A percentile compares a stretch with the other conserved stretches of the same genome.
These are phyloP conservation scores for Cucurbita maxima DNA, from an alignment of 306 rosid species.

Conservation along the genomic window DNA sequence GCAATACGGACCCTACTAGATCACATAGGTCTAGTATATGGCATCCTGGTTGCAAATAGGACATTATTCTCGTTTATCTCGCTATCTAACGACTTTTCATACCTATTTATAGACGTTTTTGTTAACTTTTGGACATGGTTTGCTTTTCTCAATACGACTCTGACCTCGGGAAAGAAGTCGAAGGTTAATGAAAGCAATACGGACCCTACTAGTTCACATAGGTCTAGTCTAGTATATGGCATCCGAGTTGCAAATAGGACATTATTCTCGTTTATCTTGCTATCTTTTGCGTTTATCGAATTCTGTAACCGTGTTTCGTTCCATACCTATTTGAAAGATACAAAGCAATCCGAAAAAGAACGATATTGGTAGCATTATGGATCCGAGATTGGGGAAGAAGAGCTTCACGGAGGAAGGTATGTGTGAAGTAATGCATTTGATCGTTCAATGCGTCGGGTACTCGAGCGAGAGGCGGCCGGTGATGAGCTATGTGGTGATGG, in stretches of 20 bases:
- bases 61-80: background rate
- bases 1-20: background rate
- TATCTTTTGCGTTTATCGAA: background rate
- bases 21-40: background rate
- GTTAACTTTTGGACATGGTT: background rate
- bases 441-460: slow-evolving; percentile 32
- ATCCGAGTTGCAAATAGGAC: background rate
- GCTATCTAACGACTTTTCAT: too few species aligned
- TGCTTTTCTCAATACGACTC: background rate
- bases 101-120: background rate
- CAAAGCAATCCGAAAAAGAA: slow-evolving; percentile 24
- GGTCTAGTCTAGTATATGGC: background rate
- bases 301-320: background rate
- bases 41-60: background rate
- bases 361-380: slow-evolving; percentile 27
- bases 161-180: background rate
- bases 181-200: background rate
- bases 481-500: slow-evolving; percentile 61
- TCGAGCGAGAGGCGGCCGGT: slow-evolving; percentile 67
- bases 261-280: background rate
- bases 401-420: slow-evolving; percentile 69
- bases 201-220: background rate
- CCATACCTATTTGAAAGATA: slow-evolving; percentile 21
- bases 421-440: slow-evolving; percentile 43
- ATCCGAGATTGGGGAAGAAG: slow-evolving; percentile 43